Base-by-base conservation (phyloP, 768 basidiomycete genomes). In the Amanita molliuscula region DNA sequence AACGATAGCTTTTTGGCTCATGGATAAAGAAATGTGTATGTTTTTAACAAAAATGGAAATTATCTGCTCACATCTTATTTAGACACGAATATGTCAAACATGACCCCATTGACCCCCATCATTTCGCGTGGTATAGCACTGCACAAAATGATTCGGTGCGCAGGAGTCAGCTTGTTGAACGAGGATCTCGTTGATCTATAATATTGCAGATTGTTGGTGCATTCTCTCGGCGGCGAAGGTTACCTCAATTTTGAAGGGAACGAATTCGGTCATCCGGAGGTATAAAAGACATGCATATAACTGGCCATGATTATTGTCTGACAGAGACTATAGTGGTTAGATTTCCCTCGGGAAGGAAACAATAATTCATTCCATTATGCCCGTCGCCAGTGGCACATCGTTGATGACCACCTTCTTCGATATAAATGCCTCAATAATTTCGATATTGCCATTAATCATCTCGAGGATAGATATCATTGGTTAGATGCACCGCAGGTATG, bases 21-120 rank as follows among this genome's bases (percentile, higher is more conserved):
- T 99, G 96, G 96, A 99, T 67, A 95, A 95, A 68, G 96, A 98
- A 67, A 99, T 99, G 96, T 97, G 94, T 93, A 74, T 58, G 81
- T 72, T 29, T 16, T 43, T 1, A 15, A 11, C 6, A 9, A 5
- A 16, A 47, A 23, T 15, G 5, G 18, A 16, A 47, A 23, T 13
- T 18, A 11, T 42, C 6, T n/a, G 31, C 23, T 13, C 16, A 42
- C 15, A 21, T 23, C 31, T 43, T 40, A 54, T 40, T 31, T 48
- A 92, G 90, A 95, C 65, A 91, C 91, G 3, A 76, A 94, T 66
- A 98, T 98, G 95, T 94, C 90, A 23, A 87, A 92, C 62, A 34
- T 94, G 52, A 72, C 83, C 2, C 78, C 81, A 33, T 70, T 90
- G 71, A 97, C 96, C 5, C 81, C 88, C 6, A 62, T 88, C 55